These are phyloP conservation scores for Lagenidium giganteum DNA, from an alignment of 352 stramenopile species.

Conservation along the genomic window DNA sequence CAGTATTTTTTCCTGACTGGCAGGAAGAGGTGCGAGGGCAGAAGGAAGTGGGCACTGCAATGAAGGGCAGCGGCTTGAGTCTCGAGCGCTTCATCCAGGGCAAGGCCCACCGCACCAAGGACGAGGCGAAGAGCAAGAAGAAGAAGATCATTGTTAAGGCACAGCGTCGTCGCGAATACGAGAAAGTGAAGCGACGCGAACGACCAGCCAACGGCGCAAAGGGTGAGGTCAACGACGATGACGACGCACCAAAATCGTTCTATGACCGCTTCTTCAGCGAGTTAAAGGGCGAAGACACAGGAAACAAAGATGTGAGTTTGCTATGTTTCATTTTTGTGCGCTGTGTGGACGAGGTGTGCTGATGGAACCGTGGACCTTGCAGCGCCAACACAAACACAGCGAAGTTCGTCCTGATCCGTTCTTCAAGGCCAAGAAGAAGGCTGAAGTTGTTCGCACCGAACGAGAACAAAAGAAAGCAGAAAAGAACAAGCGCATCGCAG, in stretches of 20 bases:
- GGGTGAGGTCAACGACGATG: constrained; percentile 8
- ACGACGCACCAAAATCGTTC: constrained; percentile 39
- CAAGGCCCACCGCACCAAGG: constrained; percentile 76
- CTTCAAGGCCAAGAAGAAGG: constrained; percentile 83
- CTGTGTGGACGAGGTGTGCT: background rate
- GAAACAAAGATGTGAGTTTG: constrained; percentile 16
- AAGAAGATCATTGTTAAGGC: constrained; percentile 77
- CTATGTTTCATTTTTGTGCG: constrained; percentile 6
- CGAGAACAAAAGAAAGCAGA: constrained; percentile 33
- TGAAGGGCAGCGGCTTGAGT: constrained; percentile 78
- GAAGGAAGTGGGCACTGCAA: constrained; percentile 2
- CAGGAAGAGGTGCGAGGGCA: too few relatives aligned
- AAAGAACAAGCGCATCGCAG: constrained; percentile 40
- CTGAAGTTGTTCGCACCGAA: constrained; percentile 43
- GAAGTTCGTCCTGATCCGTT: constrained; percentile 69
- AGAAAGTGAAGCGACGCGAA: constrained; percentile 76
- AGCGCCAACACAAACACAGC: constrained; percentile 9
- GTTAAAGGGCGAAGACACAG: constrained; percentile 31
- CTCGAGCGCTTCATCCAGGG: constrained; percentile 84
- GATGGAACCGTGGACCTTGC: background rate
- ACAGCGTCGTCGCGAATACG: constrained; percentile 69
- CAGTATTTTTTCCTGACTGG: too few relatives aligned
- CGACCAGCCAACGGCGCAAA: constrained; percentile 12
- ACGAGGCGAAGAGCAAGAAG: constrained; percentile 82
- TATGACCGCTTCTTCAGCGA: constrained; percentile 79